Conservation (phyloP, 192 early-diverging fungal species). For the Gamsiella multidivaricata region DNA sequence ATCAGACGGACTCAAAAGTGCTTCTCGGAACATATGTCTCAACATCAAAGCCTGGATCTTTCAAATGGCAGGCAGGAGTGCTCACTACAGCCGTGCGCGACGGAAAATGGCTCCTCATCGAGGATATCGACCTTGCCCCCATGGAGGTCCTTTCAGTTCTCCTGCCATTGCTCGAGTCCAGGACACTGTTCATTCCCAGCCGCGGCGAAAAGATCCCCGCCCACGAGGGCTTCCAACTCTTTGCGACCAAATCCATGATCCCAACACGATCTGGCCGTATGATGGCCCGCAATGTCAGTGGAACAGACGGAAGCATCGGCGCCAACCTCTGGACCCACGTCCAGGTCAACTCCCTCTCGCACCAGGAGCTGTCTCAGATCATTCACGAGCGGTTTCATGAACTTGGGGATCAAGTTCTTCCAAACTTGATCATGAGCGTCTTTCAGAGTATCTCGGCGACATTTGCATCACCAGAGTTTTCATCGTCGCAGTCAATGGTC, state of each 20-base stretch:
- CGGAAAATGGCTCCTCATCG: slow-evolving; percentile 96
- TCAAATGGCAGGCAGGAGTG: slow-evolving; percentile 95
- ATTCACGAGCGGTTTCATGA: slow-evolving; percentile 65
- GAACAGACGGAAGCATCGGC: slow-evolving; percentile 61
- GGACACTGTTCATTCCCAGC: slow-evolving; percentile 89
- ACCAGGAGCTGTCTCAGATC: slow-evolving; percentile 74
- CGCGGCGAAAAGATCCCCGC: slow-evolving; percentile 89
- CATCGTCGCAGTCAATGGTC: slow-evolving; percentile 54
- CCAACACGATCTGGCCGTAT: slow-evolving; percentile 63
- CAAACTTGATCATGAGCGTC: slow-evolving; percentile 65
- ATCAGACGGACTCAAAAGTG: slow-evolving; percentile 95
- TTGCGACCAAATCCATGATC: slow-evolving; percentile 82
- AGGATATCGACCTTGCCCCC: slow-evolving; percentile 98
- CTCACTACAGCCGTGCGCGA: slow-evolving; percentile 89
- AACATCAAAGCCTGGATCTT: slow-evolving; percentile 90
- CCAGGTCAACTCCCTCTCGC: slow-evolving; percentile 68
- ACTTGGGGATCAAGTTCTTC: slow-evolving; percentile 59
- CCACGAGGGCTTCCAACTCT: slow-evolving; percentile 88
- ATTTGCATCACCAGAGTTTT: slow-evolving; percentile 39
- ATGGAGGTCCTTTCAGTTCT: slow-evolving; percentile 92
- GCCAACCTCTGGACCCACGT: slow-evolving; percentile 87
- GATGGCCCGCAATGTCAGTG: slow-evolving; percentile 53
- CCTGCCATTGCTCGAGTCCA: slow-evolving; percentile 90
- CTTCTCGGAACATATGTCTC: slow-evolving; percentile 96
- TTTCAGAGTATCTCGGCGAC: slow-evolving; percentile 55